Percentiles rank a stretch among this genome's conserved stretches.
These are phyloP conservation scores for Letharia lupina DNA, from an alignment of 495 filamentous ascomycete species.

Conservation along the genomic window DNA sequence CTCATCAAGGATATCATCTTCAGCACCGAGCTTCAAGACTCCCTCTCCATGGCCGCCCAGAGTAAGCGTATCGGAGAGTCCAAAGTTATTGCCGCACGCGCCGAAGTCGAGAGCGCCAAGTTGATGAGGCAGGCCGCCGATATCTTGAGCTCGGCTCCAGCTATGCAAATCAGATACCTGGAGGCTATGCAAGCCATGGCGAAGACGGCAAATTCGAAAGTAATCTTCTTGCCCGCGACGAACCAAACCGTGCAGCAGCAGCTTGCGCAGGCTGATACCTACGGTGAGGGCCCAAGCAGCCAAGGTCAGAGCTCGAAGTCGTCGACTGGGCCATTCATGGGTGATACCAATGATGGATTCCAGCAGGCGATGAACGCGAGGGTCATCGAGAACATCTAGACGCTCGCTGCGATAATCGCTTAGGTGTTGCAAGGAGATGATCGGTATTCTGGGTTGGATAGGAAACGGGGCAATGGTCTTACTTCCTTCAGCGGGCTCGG, in stretches of 20 bases:
- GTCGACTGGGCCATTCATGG: slow-evolving; percentile 22
- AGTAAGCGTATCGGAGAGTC: slow-evolving; percentile 95
- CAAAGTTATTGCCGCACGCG: slow-evolving; percentile 94
- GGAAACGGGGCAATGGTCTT: background rate
- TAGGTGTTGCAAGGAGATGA: background rate
- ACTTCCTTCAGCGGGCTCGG: background rate
- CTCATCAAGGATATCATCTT: slow-evolving; percentile 99
- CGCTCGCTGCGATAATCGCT: too few species aligned
- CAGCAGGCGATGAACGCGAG: slow-evolving; percentile 76
- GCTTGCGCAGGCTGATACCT: slow-evolving; percentile 43
- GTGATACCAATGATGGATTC: slow-evolving; percentile 52
- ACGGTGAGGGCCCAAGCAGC: slow-evolving; percentile 51
- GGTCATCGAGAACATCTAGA: slow-evolving; percentile 78
- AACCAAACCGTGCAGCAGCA: slow-evolving; percentile 43
- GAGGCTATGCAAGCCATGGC: slow-evolving; percentile 99
- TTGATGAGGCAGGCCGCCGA: slow-evolving; percentile 97
- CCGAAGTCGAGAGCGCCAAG: slow-evolving; percentile 94
- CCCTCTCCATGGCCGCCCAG: slow-evolving; percentile 99
- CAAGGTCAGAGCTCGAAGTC: slow-evolving; percentile 32
- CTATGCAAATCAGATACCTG: slow-evolving; percentile 98
- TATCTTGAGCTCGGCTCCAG: slow-evolving; percentile 83
- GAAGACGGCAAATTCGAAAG: slow-evolving; percentile 89
- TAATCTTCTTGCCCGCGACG: slow-evolving; percentile 73
- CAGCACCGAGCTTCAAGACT: slow-evolving; percentile 89
- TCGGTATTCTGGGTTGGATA: background rate